Percentiles rank a stretch among this genome's conserved stretches.
phyloP scores from a whole-genome alignment of 768 basidiomycete genomes.

The Gymnopilus junonius region DNA sequence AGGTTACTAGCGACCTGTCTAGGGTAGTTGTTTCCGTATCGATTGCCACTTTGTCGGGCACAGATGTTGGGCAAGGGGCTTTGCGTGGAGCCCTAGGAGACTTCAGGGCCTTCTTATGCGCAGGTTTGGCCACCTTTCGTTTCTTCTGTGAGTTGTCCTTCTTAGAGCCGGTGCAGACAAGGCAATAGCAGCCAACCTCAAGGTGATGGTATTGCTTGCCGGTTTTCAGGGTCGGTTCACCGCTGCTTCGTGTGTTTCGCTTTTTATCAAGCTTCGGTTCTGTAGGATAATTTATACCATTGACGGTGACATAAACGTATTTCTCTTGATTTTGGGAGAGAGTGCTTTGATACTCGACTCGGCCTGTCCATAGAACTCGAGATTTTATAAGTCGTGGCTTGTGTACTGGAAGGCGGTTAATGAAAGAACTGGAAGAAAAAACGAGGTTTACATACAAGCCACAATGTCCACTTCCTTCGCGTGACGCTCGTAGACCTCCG shows the following conservation, averaged over 20 bases:
- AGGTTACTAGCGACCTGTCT: no score
- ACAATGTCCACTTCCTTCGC: constrained; percentile 52
- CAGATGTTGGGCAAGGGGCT: constrained; percentile 9
- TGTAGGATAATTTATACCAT: constrained; percentile 26
- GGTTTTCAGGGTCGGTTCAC: constrained; percentile 18
- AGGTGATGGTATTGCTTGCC: constrained; percentile 26
- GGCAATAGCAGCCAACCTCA: constrained; percentile 11
- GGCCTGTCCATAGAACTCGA: constrained; percentile 48
- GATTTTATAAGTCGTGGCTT: constrained; percentile 43
- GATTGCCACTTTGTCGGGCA: neutral
- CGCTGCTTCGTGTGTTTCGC: constrained; percentile 26
- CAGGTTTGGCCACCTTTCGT: constrained; percentile 5
- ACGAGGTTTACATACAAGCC: constrained; percentile 46
- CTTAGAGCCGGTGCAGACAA: neutral
- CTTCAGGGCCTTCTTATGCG: neutral
- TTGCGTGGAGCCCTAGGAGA: constrained; percentile 19
- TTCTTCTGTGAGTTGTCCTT: constrained; percentile 1
- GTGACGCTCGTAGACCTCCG: constrained; percentile 53
- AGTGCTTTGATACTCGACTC: constrained; percentile 35
- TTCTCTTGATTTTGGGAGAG: constrained; percentile 26
- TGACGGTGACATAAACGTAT: constrained; percentile 23
- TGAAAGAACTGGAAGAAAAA: neutral
- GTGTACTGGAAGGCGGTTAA: constrained; percentile 33
- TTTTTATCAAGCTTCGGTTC: constrained; percentile 16
- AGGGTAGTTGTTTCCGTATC: neutral